Evolutionary conservation across 2,329 filamentous ascomycete species (phyloP), one percentile per base, ranked within the genome.

Genomic region (Trichoderma breve): DNA sequence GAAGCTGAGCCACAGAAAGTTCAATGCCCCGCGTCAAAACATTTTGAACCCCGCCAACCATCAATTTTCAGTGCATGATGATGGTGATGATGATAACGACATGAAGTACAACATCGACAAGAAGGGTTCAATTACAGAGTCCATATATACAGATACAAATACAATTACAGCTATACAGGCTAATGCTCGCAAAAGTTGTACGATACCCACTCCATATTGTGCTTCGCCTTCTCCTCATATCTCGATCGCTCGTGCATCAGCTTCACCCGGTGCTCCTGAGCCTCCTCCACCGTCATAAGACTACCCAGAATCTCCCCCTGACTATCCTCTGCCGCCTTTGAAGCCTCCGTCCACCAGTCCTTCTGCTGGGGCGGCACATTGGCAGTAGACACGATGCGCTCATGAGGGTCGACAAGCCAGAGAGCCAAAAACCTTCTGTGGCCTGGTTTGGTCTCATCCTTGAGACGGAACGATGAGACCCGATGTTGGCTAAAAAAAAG

Each of bases 401-500:
- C 76, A 14, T 82, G 74, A 0, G 87, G 88, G 67, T 89, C 86
- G 0, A 89, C 83, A 0, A 89, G 82, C 77, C 84, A 89, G 3
- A 89, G 77, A 0, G 84, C 84, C 2, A 89, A 79, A 58, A 89
- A 85, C 51, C 86, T 84, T 0, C 86, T 80, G 73, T 88, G 84
- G 0, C 87, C 88, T 0, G 85, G 82, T 71, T 82, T 84, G 0
- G 83, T 83, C 0, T 73, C 75, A 71, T 90, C 87, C 0, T 73
- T 76, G 0, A 89, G 81, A 3, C 76, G 73, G 73, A 90, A 89
- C 0, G 82, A 79, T 1, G 79, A 77, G 1, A 72, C 71, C 2
- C 66, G 55, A 21, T 72, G 65, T 43, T 72, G 71, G 21, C 71
- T 72, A 30, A 39, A 32, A 26, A 9, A 26, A 24, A 9, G 15